A percentile compares a stretch with the other conserved stretches of the same genome.
These are phyloP conservation scores for Gossypium schwendimanii DNA, from an alignment of 441 rosid genomes.

Conservation along the genomic window DNA sequence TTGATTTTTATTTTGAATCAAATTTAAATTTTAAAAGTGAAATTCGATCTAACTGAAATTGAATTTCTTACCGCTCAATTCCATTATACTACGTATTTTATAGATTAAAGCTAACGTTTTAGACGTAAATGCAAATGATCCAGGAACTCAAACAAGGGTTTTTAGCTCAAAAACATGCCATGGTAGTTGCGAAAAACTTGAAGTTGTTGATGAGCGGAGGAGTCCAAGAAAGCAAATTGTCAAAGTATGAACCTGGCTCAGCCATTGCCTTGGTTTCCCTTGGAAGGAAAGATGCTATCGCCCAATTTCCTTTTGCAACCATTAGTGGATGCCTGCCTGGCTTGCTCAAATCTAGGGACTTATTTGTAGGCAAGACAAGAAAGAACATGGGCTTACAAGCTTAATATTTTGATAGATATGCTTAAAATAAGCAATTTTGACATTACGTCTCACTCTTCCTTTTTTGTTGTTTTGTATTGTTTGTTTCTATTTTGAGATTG, in stretches of 20 bases:
- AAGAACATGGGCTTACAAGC: slow-evolving; percentile 51
- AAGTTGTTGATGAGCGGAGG: slow-evolving; percentile 48
- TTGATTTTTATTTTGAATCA: no score
- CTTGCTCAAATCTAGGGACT: slow-evolving; percentile 62
- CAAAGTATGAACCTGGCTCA: slow-evolving; percentile 42
- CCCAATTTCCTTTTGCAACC: slow-evolving; percentile 73
- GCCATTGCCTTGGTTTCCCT: slow-evolving; percentile 62
- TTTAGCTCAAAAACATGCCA: slow-evolving; percentile 61
- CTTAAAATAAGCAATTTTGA: neutral
- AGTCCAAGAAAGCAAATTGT: slow-evolving; percentile 43
- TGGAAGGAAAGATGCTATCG: slow-evolving; percentile 72
- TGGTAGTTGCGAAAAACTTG: slow-evolving; percentile 53
- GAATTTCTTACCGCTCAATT: neutral
- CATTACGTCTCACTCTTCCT: neutral
- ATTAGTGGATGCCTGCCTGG: slow-evolving; percentile 67
- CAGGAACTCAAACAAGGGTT: slow-evolving; percentile 87
- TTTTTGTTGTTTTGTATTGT: neutral
- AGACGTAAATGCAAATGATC: neutral
- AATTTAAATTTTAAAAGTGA: no score
- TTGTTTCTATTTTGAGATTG: neutral
- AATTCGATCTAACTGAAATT: no score
- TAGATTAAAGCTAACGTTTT: neutral
- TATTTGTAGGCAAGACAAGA: slow-evolving; percentile 77
- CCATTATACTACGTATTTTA: neutral
- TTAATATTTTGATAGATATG: slow-evolving; percentile 4